Percentiles rank a stretch among this genome's conserved stretches.
Evolutionary conservation across 1,139 yeast genomes (phyloP).

Genomic region (Protomyces arabidopsidicola): DNA sequence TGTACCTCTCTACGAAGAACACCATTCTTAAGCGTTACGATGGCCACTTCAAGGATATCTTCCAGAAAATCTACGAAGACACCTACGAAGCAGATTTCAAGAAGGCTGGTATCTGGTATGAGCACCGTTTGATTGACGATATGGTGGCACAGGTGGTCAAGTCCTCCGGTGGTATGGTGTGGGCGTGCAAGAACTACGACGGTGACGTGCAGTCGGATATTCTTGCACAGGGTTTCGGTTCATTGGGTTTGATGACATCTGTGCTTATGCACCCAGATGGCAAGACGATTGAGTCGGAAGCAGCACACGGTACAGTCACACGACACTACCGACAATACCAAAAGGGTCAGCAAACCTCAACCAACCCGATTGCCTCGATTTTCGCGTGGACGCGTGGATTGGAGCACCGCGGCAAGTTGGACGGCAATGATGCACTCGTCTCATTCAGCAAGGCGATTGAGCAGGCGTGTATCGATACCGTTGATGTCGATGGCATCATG

Average conservation of each 20-base stretch:
- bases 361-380: slow-evolving; percentile 96
- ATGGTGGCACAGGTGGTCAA: slow-evolving; percentile 99
- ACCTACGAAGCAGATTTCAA: slow-evolving; percentile 70
- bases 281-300: slow-evolving; percentile 90
- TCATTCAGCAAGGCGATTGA: slow-evolving; percentile 74
- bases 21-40: slow-evolving; percentile 90
- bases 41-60: slow-evolving; percentile 90
- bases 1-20: slow-evolving; percentile 85
- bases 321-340: slow-evolving; percentile 94
- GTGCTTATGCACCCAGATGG: slow-evolving; percentile 93
- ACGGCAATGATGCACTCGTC: slow-evolving; percentile 75
- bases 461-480: slow-evolving; percentile 80
- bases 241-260: slow-evolving; percentile 93
- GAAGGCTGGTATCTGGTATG: slow-evolving; percentile 79
- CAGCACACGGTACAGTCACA: slow-evolving; percentile 97
- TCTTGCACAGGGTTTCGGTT: slow-evolving; percentile 97
- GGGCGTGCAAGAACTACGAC: slow-evolving; percentile 94
- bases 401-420: slow-evolving; percentile 84
- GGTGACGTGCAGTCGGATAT: slow-evolving; percentile 97
- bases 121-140: slow-evolving; percentile 92
- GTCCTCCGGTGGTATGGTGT: slow-evolving; percentile 87
- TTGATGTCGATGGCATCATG: slow-evolving; percentile 78
- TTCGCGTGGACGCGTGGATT: slow-evolving; percentile 96
- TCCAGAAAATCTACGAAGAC: slow-evolving; percentile 70
- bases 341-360: slow-evolving; percentile 94